A percentile compares a stretch with the other conserved stretches of the same genome.
Conservation (phyloP, 78 protist species). For the Paratrimastix pyriformis region DNA sequence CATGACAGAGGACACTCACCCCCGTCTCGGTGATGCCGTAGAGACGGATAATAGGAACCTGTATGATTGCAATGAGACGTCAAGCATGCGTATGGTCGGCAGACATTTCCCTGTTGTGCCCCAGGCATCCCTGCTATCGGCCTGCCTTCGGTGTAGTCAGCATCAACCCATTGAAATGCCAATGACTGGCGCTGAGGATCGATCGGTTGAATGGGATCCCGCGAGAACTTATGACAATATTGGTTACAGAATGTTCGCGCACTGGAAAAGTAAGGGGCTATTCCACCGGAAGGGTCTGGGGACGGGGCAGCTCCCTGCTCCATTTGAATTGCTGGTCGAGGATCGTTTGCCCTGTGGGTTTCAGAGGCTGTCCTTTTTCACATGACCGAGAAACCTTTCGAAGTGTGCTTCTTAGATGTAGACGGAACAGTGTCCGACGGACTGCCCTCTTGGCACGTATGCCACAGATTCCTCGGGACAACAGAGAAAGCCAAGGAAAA, state of each 20-base stretch:
- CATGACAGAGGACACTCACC: constrained; percentile 66
- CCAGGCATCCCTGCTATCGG: not conserved
- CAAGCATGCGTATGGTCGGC: not conserved
- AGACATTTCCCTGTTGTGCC: not conserved
- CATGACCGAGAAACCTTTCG: no score
- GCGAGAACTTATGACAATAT: no score
- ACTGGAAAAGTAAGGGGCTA: not conserved
- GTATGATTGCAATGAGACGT: not conserved
- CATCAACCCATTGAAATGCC: constrained; percentile 9
- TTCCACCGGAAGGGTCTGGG: not conserved
- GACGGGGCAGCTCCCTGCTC: not conserved
- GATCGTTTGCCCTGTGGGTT: not conserved
- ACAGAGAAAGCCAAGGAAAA: no score
- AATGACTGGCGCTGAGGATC: not conserved
- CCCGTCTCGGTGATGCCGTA: constrained; percentile 91
- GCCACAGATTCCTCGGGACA: no score
- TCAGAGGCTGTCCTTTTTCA: no score
- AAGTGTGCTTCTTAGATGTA: no score
- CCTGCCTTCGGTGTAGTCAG: not conserved
- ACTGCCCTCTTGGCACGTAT: no score
- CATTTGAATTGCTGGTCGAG: not conserved
- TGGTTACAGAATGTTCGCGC: not conserved
- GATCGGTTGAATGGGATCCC: not conserved
- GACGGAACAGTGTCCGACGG: no score
- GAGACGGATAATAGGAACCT: constrained; percentile 72